Percentiles rank a stretch among this genome's conserved stretches.
Conservation (phyloP, 1,139 yeast genomes). For the Eremothecium coryli region DNA sequence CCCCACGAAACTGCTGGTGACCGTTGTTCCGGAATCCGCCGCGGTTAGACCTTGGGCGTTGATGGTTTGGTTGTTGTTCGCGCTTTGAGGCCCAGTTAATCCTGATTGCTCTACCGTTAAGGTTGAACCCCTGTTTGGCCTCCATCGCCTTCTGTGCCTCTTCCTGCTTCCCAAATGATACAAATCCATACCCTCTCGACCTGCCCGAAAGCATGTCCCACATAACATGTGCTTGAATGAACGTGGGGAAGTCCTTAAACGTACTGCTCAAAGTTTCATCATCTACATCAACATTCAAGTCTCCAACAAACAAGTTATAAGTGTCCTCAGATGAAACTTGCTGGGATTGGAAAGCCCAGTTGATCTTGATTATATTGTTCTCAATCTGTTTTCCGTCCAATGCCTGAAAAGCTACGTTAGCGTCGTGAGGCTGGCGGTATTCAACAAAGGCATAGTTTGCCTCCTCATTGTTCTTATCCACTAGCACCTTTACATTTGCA, state of each 20-base stretch:
- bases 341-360: constrained; percentile 79
- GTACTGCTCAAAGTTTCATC: constrained; percentile 59
- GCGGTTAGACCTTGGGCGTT: constrained; percentile 19
- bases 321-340: constrained; percentile 48
- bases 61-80: constrained; percentile 33
- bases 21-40: constrained; percentile 22
- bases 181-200: constrained; percentile 88
- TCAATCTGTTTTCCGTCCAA: constrained; percentile 49
- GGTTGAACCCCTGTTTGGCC: constrained; percentile 63
- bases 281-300: constrained; percentile 71
- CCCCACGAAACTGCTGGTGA: constrained; percentile 8
- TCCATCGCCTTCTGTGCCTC: constrained; percentile 72
- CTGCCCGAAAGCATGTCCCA: constrained; percentile 95
- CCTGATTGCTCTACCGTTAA: constrained; percentile 70
- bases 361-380: constrained; percentile 50
- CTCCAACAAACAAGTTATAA: constrained; percentile 78
- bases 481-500: constrained; percentile 55
- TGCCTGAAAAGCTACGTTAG: constrained; percentile 52
- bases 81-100: constrained; percentile 87
- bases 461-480: constrained; percentile 66
- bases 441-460: constrained; percentile 82
- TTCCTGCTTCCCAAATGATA: constrained; percentile 55
- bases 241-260: constrained; percentile 51
- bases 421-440: constrained; percentile 49
- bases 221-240: constrained; percentile 86